phyloP scores from a whole-genome alignment of 140 eudicot genomes.

The Erigeron philadelphicus region DNA sequence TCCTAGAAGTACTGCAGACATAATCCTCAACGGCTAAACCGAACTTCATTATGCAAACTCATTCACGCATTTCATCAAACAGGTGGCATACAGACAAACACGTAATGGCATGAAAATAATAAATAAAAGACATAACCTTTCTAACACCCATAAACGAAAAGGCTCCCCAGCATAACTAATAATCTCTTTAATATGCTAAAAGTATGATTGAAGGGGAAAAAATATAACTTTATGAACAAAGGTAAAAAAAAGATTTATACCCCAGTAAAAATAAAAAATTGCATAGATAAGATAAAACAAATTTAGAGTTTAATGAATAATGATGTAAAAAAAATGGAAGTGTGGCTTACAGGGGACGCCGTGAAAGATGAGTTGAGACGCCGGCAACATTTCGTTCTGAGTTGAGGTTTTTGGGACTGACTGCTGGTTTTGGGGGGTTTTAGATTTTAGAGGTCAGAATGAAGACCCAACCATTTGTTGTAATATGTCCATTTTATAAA shows the following conservation, averaged over 20 bases:
- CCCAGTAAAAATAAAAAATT: neutral
- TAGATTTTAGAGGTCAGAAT: constrained; percentile 26
- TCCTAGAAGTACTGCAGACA: neutral
- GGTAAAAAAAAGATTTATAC: constrained; percentile 5
- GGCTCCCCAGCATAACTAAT: neutral
- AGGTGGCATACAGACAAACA: constrained; percentile 24
- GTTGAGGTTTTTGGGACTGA: constrained; percentile 22
- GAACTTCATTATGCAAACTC: constrained; percentile 9
- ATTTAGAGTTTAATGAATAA: neutral
- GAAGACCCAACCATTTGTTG: constrained; percentile 22
- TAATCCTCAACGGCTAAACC: constrained; percentile 5
- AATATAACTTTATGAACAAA: constrained; percentile 8
- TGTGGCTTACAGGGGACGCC: constrained; percentile 29
- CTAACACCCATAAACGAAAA: constrained; percentile 12
- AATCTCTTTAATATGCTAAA: neutral
- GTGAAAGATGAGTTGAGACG: constrained; percentile 37
- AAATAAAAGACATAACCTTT: constrained; percentile 6
- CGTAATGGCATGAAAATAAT: constrained; percentile 17
- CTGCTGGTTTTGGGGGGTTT: constrained; percentile 31
- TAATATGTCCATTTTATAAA: constrained; percentile 6
- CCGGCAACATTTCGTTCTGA: constrained; percentile 35
- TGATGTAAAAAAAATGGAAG: neutral
- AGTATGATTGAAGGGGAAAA: neutral
- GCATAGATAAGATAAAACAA: constrained; percentile 14
- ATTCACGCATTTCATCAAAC: constrained; percentile 35